phyloP scores from a whole-genome alignment of 805 yeast species.

The Sugiyamaella lignohabitans region DNA sequence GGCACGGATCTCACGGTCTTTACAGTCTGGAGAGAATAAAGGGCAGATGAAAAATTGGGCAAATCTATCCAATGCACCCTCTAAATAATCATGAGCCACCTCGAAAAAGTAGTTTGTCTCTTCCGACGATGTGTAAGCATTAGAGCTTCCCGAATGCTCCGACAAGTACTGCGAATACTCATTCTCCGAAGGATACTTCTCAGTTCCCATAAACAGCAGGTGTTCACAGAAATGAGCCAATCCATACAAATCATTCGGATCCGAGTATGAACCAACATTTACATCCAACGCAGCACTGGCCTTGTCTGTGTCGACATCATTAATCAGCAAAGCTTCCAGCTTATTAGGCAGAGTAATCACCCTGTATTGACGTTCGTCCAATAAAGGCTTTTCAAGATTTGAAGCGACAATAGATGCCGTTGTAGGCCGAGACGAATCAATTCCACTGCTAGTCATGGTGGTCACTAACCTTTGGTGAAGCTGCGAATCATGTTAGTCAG shows the following conservation, averaged over 20 bases:
- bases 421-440: neutral
- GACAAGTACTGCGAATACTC: conserved; percentile 69
- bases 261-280: conserved; percentile 74
- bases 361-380: conserved; percentile 73
- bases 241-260: conserved; percentile 66
- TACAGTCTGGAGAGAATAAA: conserved; percentile 62
- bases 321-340: conserved; percentile 57
- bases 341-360: conserved; percentile 65
- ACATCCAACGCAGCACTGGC: conserved; percentile 71
- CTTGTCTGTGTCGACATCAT: conserved; percentile 61
- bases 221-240: conserved; percentile 90
- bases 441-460: no score
- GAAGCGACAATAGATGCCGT: conserved; percentile 14
- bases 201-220: conserved; percentile 73
- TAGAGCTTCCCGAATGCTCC: conserved; percentile 81
- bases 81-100: conserved; percentile 62
- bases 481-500: no score
- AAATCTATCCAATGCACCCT: conserved; percentile 88
- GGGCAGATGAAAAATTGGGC: conserved; percentile 89
- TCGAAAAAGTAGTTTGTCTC: conserved; percentile 91
- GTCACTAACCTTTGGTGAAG: no score
- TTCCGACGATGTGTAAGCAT: conserved; percentile 85
- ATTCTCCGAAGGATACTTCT: conserved; percentile 67
- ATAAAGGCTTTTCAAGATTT: conserved; percentile 36
- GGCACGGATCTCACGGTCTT: conserved; percentile 88